These are phyloP conservation scores for Endocarpon pusillum DNA, from an alignment of 495 filamentous ascomycete species.

Conservation along the genomic window DNA sequence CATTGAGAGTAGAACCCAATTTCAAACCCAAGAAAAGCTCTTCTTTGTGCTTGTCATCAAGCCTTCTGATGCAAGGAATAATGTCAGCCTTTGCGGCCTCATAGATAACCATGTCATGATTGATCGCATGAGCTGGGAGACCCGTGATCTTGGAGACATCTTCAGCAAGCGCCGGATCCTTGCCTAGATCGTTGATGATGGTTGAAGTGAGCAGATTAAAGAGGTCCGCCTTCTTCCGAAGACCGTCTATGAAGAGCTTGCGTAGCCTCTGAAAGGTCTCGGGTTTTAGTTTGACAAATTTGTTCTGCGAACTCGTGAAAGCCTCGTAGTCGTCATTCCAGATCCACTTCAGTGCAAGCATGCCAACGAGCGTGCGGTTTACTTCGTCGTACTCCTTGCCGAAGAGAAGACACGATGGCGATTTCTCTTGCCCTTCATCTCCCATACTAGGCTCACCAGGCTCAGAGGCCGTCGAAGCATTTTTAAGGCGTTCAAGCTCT, in stretches of 20 bases:
- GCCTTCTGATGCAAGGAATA: constrained; percentile 8
- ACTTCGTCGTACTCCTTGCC: constrained; percentile 17
- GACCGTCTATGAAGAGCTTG: neutral
- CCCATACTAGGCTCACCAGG: neutral
- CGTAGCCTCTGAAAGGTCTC: constrained; percentile 5
- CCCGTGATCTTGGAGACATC: neutral
- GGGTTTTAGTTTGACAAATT: constrained; percentile 1
- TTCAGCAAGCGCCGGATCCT: constrained; percentile 17
- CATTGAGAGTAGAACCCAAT: constrained; percentile 25
- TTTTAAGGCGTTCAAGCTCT: constrained; percentile 2
- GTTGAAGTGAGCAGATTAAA: constrained; percentile 18
- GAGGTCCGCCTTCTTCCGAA: constrained; percentile 6
- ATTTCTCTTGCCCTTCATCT: constrained; percentile 1
- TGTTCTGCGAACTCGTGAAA: constrained; percentile 11
- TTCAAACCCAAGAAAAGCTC: constrained; percentile 21
- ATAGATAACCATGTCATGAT: constrained; percentile 19
- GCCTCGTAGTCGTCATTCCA: constrained; percentile 13
- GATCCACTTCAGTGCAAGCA: constrained; percentile 20
- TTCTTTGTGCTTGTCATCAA: constrained; percentile 4
- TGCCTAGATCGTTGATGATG: constrained; percentile 25
- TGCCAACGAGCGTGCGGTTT: constrained; percentile 19
- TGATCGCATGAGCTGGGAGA: neutral
- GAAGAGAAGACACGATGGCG: constrained; percentile 15
- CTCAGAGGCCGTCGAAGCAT: constrained; percentile 1
- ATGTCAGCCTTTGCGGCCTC: constrained; percentile 13